These are phyloP conservation scores for Aureobasidium sp. DNA, from an alignment of 2,329 filamentous ascomycete genomes.

Conservation along the genomic window DNA sequence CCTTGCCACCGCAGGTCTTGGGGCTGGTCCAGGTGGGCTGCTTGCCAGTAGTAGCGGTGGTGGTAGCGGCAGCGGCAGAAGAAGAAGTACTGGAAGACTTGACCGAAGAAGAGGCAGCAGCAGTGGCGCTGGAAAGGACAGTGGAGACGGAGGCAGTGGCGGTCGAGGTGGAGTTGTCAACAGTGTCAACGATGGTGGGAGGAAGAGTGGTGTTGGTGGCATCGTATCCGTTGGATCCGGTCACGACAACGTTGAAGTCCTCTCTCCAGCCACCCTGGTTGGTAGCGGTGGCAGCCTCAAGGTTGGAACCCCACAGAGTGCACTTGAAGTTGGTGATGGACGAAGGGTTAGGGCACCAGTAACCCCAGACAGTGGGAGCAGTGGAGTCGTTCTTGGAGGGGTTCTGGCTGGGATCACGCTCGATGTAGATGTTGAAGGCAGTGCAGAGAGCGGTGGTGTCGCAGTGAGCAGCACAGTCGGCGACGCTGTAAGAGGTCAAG, in stretches of 20 bases:
- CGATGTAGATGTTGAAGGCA: slow-evolving; percentile 18
- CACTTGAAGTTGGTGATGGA: slow-evolving; percentile 26
- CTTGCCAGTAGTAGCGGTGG: not conserved
- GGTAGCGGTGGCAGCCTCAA: slow-evolving; percentile 14
- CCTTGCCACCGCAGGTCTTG: slow-evolving; percentile 17
- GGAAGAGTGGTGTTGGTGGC: slow-evolving; percentile 13
- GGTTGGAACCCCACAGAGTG: slow-evolving; percentile 22
- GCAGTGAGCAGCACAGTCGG: slow-evolving; percentile 17
- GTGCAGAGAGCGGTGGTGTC: slow-evolving; percentile 16
- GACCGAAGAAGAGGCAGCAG: not conserved
- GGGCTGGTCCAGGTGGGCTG: slow-evolving; percentile 20
- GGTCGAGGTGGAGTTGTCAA: slow-evolving; percentile 7
- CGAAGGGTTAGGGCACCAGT: slow-evolving; percentile 19
- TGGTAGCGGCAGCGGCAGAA: not conserved
- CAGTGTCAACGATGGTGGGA: not conserved
- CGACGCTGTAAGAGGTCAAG: slow-evolving; percentile 17
- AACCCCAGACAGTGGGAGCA: slow-evolving; percentile 15
- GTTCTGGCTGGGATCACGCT: slow-evolving; percentile 18
- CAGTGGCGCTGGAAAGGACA: not conserved
- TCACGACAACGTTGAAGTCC: slow-evolving; percentile 15
- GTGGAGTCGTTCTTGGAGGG: slow-evolving; percentile 15
- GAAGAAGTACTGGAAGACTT: not conserved
- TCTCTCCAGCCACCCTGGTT: slow-evolving; percentile 14
- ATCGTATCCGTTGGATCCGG: slow-evolving; percentile 17
- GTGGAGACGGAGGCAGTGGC: not conserved